Evolutionary conservation across 306 rosid genomes (phyloP), one percentile per base, ranked within the genome.

Genomic region (Pterocarpus macrocarpus): DNA sequence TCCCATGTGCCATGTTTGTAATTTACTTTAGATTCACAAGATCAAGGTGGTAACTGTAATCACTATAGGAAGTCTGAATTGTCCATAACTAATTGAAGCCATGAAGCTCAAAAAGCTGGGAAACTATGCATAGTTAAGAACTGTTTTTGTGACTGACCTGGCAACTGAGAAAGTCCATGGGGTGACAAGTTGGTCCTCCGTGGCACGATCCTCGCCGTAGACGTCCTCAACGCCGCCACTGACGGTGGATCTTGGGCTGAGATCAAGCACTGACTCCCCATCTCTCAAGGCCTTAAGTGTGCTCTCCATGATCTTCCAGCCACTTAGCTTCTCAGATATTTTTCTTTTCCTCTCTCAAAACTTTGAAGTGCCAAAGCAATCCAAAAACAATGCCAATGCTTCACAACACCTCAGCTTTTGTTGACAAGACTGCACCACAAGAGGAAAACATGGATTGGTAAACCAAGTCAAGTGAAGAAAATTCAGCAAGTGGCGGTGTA

Each of bases 161-260:
- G 95, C 94, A 30, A 92, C 97, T 8, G 97, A 92, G 91, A 50
- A 80, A 80, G 84, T 87, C 97, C 97, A 88, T 12, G 97, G 97
- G 39, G 95, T 92, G 79, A 91, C 85, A n/a, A 92, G 92, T 71
- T 87, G 91, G 9, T 89, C 91, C 87, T 88, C 94, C 0, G 95
- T 89, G 79, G 97, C 97, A 16, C 86, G 70, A 75, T 92, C 95
- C 83, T 92, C 95, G 2, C 97, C 95, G 71, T 90, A 88, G 39
- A 89, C 58, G 16, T 88, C 92, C 88, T 81, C 91, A 56, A 88
- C 98, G 34, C 97, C 99, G 4, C 95, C 99, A 22, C 88, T 77
- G 8, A 89, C 93, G 80, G 85, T 39, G 87, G 93, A 81, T 83
- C 90, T 91, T 65, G 98, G 89, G 72, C 91, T 90, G 74, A 90